phyloP scores from a whole-genome alignment of 495 filamentous ascomycete genomes.

The Chaetomidium leptoderma region DNA sequence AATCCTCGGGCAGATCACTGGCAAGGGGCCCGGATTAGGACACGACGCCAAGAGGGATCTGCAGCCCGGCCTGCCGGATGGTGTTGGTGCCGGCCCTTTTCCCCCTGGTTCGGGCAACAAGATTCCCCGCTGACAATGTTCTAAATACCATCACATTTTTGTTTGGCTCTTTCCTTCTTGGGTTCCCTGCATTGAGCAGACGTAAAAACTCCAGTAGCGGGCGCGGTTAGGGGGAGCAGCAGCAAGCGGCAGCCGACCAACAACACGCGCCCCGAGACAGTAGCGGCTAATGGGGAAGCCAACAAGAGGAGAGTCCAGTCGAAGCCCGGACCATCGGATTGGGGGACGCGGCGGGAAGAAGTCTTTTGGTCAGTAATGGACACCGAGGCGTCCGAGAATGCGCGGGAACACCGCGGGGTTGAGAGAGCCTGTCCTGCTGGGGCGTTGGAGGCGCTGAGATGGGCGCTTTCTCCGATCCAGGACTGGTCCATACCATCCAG shows the following conservation, averaged over 20 bases:
- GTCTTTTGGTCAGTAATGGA: no score
- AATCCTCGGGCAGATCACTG: conserved; percentile 16
- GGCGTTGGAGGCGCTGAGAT: no score
- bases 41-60: conserved; percentile 14
- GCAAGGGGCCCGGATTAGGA: conserved; percentile 5
- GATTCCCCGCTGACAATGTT: not conserved
- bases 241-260: not conserved
- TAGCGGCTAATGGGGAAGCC: not conserved
- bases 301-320: not conserved
- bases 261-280: not conserved
- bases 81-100: conserved; percentile 7
- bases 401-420: no score
- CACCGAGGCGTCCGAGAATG: no score
- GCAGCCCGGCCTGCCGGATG: not conserved
- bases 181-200: not conserved
- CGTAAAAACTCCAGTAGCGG: no score
- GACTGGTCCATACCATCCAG: not conserved
- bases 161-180: not conserved
- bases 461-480: not conserved
- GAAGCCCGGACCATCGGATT: not conserved
- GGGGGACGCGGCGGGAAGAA: no score
- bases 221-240: not conserved
- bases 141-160: conserved; percentile 4
- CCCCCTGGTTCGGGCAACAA: not conserved
- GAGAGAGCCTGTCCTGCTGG: no score